Base-by-base conservation (phyloP, 805 yeast genomes). In the Suhomyces sp. region DNA sequence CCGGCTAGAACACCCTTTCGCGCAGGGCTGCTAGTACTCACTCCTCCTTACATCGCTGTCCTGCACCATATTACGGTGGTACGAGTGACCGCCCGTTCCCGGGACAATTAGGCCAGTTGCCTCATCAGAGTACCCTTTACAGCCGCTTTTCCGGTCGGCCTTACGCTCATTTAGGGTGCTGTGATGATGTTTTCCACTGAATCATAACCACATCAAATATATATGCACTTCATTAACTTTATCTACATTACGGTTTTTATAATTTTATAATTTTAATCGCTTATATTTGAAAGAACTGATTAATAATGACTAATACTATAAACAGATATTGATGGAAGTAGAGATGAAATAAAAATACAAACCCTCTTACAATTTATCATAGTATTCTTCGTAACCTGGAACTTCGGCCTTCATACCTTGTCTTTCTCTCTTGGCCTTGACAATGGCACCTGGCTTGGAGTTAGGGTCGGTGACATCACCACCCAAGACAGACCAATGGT, bases 341-440 rank as follows among this genome's bases (percentile, higher is more conserved):
- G 46, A 42, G 17, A 42, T 17, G 46, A 17, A 22, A n/a, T 24
- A 42, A 22, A 42, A 22, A 42, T 5, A 23, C 12, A 42, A 47
- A 24, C 44, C 2, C 9, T 66, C 73, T 68, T 86, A 88, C 80
- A 88, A 86, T 80, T 87, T 88, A 80, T 88, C 96, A 82, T 92
- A 92, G 88, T 90, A 94, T 84, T 94, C 97, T 84, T 90, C 97
- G 89, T 93, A 94, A 78, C 96, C 97, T 82, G 98, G 98, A 79
- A 93, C 97, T 70, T 77, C 87, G 71, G 90, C 93, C 89, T 93
- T 93, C 85, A 90, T 76, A 85, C 98, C 98, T 77, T 87, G 90
- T 81, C 97, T 88, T 86, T 87, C 88, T 84, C 99, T 90, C 79
- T 80, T 77, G 55, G 66, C 80, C 62, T 69, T 66, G 69, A 79